Evolutionary conservation across 352 stramenopile species (phyloP), one percentile per base, ranked within the genome.

Genomic region (Pythium guiyangense): DNA sequence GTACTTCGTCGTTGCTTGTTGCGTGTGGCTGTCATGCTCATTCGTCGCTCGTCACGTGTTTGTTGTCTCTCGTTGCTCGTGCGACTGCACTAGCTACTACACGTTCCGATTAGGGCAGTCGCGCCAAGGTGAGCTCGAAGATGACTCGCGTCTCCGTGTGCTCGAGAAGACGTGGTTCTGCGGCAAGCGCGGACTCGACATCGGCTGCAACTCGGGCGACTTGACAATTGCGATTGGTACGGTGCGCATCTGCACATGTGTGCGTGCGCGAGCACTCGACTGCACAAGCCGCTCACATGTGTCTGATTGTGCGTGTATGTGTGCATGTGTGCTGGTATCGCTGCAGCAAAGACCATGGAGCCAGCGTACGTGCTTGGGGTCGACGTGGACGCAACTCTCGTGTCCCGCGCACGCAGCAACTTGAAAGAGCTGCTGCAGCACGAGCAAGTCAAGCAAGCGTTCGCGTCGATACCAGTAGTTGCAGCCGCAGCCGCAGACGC

Each of bases 201-300:
- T 94, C 43, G 84, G 82, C 58, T 94, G 82, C 69, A 94, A 94
- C 63, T 84, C 80, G 3, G 84, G 84, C 14, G 72, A 88, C n/a
- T 59, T 94, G 20, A 92, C 84, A 0, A 79, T 91, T 18, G 66
- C 81, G 20, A 79, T 94, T 31, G 78, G 71, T 84, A 53, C 20
- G 63, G 5, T 42, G 22, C 6, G 26, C 29, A 5, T 40, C 4
- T 34, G 52, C 29, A 34, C 29, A 9, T 34, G 29, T 34, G 31
- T 37, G 31, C 31, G 8, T 37, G 10, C 31, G 31, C 2, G 6
- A 37, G 6, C 31, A 37, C 6, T 10, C 17, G 18, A 47, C 14
- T 53, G 54, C 14, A 12, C 6, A 20, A 26, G 2, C n/a, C 4
- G 31, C 5, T 47, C 20, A 39, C 17, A 25, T 26, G 27, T 39